Percentiles rank a stretch among this genome's conserved stretches.
Conservation (phyloP, 306 rosid genomes). For the Acacia crassicarpa region DNA sequence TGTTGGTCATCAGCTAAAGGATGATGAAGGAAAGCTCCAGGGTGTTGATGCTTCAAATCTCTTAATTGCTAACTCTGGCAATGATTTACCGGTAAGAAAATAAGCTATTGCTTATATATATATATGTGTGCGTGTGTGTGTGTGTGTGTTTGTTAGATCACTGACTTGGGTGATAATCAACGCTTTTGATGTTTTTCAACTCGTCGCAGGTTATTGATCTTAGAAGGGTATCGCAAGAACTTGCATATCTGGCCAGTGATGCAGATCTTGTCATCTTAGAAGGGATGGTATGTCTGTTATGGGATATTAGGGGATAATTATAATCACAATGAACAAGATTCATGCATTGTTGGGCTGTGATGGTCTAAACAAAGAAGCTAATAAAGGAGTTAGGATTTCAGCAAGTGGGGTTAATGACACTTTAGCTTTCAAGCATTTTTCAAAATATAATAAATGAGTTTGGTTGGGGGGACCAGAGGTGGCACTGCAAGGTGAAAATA, state of each 20-base stretch:
- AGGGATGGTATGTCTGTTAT: conserved; percentile 80
- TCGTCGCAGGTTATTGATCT: conserved; percentile 79
- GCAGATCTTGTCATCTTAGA: conserved; percentile 83
- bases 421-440: not conserved
- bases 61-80: conserved; percentile 78
- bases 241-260: conserved; percentile 69
- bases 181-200: conserved; percentile 20
- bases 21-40: conserved; percentile 58
- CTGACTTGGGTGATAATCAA: conserved; percentile 4
- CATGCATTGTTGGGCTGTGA: not conserved
- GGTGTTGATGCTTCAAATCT: conserved; percentile 83
- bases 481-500: not conserved
- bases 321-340: not conserved
- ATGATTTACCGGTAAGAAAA: conserved; percentile 85
- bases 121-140: too few species aligned
- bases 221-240: conserved; percentile 68
- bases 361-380: not conserved
- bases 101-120: not conserved
- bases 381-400: not conserved
- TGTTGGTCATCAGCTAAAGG: conserved; percentile 68
- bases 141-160: not conserved
- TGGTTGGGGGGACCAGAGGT: not conserved
- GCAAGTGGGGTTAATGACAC: not conserved
- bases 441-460: not conserved
- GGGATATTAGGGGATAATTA: not conserved